Conservation (phyloP, 2,329 filamentous ascomycete species). For the Colletotrichum theobromicola region DNA sequence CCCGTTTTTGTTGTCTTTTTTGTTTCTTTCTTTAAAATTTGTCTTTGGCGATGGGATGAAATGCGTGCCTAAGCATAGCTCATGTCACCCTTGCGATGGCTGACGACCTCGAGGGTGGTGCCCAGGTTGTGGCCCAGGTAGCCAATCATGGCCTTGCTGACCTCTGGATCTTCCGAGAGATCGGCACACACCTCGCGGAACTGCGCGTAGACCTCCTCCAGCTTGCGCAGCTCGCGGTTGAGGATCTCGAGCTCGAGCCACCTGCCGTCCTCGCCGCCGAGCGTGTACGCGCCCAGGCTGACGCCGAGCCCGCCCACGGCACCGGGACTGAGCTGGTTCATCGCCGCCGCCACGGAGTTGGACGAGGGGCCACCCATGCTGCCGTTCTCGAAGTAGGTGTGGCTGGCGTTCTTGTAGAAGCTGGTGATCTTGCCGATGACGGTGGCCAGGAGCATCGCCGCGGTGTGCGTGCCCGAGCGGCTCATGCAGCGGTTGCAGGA, state of each 20-base stretch:
- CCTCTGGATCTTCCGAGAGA: slow-evolving; percentile 43
- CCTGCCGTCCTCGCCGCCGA: slow-evolving; percentile 49
- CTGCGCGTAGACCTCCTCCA: slow-evolving; percentile 50
- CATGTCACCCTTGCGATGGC: slow-evolving; percentile 38
- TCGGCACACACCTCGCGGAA: slow-evolving; percentile 48
- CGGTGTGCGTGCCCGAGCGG: slow-evolving; percentile 46
- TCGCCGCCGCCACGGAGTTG: not conserved
- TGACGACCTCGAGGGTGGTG: slow-evolving; percentile 46
- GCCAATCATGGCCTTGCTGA: slow-evolving; percentile 50
- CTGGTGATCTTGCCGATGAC: slow-evolving; percentile 53
- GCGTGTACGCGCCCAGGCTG: slow-evolving; percentile 49
- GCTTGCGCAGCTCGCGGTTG: slow-evolving; percentile 50
- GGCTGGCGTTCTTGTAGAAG: slow-evolving; percentile 48
- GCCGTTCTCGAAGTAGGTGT: slow-evolving; percentile 41
- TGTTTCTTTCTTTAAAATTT: not conserved
- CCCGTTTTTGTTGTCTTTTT: not conserved
- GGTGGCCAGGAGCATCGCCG: slow-evolving; percentile 55
- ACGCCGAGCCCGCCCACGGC: slow-evolving; percentile 34
- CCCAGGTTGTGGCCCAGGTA: slow-evolving; percentile 50
- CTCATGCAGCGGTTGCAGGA: slow-evolving; percentile 50
- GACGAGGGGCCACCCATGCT: not conserved
- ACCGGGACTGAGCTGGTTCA: slow-evolving; percentile 18
- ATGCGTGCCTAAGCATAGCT: slow-evolving; percentile 26
- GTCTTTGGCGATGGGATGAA: not conserved
- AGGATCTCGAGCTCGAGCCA: slow-evolving; percentile 55